Evolutionary conservation across 305 asterid genomes (phyloP).

Genomic region (Fraxinus ornus): DNA sequence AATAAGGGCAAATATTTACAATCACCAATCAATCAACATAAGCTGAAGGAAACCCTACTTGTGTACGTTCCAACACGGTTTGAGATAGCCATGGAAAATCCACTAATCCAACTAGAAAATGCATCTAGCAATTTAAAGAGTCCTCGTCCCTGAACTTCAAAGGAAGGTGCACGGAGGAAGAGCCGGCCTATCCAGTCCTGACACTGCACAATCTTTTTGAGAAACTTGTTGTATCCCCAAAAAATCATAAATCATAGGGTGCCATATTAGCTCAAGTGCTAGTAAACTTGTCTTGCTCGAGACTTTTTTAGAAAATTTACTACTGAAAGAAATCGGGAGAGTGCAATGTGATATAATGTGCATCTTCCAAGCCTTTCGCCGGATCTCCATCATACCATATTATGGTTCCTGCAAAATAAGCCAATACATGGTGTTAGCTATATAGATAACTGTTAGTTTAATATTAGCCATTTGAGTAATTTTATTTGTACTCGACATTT

Average conservation of each 20-base stretch:
- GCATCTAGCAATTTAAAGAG: not conserved
- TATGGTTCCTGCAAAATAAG: slow-evolving; percentile 2
- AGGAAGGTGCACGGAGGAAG: not conserved
- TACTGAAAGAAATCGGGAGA: not conserved
- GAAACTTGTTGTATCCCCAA: not conserved
- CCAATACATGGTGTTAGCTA: not conserved
- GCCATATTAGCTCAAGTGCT: not conserved
- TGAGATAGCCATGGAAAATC: not conserved
- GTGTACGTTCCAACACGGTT: not conserved
- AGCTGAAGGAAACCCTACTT: not conserved
- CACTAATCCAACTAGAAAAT: not conserved
- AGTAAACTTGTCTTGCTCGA: not conserved
- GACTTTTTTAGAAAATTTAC: not conserved
- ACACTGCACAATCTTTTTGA: not conserved
- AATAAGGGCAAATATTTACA: not conserved
- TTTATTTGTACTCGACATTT: too few relatives aligned
- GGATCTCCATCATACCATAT: slow-evolving; percentile 5
- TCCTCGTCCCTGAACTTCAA: not conserved
- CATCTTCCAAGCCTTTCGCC: not conserved
- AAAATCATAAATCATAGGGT: not conserved
- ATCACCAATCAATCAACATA: not conserved
- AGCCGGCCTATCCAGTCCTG: not conserved
- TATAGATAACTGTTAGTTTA: too few relatives aligned
- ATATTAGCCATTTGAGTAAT: too few relatives aligned
- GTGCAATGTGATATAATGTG: not conserved